Base-by-base conservation (phyloP, 257 asterid species). In the Gardenia jasminoides region DNA sequence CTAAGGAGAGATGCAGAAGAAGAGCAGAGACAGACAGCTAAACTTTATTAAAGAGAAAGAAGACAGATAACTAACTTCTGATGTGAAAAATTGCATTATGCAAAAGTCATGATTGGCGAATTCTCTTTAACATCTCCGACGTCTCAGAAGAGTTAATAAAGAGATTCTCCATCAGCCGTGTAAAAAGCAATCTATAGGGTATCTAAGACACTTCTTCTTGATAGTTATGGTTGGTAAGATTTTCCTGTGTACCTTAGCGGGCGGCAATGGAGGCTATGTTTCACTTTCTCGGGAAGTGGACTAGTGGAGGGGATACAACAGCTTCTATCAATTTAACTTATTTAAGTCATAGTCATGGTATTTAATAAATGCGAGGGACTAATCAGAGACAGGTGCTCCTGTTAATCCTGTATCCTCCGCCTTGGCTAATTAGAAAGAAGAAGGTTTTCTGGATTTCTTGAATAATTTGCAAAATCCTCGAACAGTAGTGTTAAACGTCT, bases 271-370 rank as follows among this genome's bases (percentile, higher is more conserved):
- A n/a, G 28, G 39, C 28, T 39, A 52, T 52, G 48, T 20, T 30
- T 50, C 76, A 72, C 47, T 50, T 72, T 72, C n/a, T 72, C 31
- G 0, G 44, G 59, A 6, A 50, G 66, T 69, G 20, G 30, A 68
- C 16, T 12, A 61, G 16, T n/a, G 5, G 44, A 26, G 26, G 43
- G 59, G n/a, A n/a, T n/a, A n/a, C n/a, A n/a, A 62, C 61, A 61
- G 39, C n/a, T 75, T 75, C 52, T 41, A 75, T 66, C n/a, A 43
- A 11, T 47, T 33, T 46, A n/a, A n/a, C n/a, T n/a, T n/a, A n/a
- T n/a, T 36, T 36, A 52, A 39, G 66, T 31, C 58, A 33, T 10
- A n/a, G 50, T 50, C 76, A 28, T 72, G 26, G 7, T 66, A 66
- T 36, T 36, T 36, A 36, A 0, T 36, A 10, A 7, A 16, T 30